A percentile compares a stretch with the other conserved stretches of the same genome.
These are phyloP conservation scores for Psilocybe azurescens DNA, from an alignment of 768 basidiomycete species.

Conservation along the genomic window DNA sequence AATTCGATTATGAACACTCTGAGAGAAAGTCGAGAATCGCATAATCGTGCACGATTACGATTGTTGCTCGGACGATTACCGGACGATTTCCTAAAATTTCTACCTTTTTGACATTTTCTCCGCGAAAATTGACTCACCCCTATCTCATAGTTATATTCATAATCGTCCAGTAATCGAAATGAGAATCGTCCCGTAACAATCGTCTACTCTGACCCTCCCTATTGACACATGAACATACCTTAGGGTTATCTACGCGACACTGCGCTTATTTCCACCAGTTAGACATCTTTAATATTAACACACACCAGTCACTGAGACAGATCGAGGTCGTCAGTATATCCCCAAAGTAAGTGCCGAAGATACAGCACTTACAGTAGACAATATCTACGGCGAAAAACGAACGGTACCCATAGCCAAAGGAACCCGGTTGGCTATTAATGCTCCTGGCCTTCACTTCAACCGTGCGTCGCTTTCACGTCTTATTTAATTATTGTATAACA, in stretches of 20 bases:
- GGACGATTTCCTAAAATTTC: too few species aligned
- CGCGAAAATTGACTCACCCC: too few species aligned
- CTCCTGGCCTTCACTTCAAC: slow-evolving; percentile 52
- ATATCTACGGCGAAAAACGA: slow-evolving; percentile 40
- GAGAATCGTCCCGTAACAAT: too few species aligned
- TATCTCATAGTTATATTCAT: too few species aligned
- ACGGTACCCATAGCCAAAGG: slow-evolving; percentile 48
- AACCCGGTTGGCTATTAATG: slow-evolving; percentile 38
- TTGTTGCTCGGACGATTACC: too few species aligned
- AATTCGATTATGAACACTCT: too few species aligned
- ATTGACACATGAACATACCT: not conserved
- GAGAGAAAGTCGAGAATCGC: too few species aligned
- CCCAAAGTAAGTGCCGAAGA: slow-evolving; percentile 53
- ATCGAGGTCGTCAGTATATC: slow-evolving; percentile 39
- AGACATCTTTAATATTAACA: slow-evolving; percentile 6
- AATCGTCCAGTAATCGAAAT: too few species aligned
- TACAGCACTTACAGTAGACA: slow-evolving; percentile 39
- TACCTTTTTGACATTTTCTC: too few species aligned
- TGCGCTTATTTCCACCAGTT: slow-evolving; percentile 53
- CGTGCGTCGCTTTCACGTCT: slow-evolving; percentile 37
- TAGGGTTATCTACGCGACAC: slow-evolving; percentile 54
- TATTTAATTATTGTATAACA: not conserved
- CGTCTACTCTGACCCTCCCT: too few species aligned
- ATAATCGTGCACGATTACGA: too few species aligned
- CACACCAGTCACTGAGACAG: not conserved